These are phyloP conservation scores for Aspergillus bertholletiae DNA, from an alignment of 495 filamentous ascomycete genomes.

Conservation along the genomic window DNA sequence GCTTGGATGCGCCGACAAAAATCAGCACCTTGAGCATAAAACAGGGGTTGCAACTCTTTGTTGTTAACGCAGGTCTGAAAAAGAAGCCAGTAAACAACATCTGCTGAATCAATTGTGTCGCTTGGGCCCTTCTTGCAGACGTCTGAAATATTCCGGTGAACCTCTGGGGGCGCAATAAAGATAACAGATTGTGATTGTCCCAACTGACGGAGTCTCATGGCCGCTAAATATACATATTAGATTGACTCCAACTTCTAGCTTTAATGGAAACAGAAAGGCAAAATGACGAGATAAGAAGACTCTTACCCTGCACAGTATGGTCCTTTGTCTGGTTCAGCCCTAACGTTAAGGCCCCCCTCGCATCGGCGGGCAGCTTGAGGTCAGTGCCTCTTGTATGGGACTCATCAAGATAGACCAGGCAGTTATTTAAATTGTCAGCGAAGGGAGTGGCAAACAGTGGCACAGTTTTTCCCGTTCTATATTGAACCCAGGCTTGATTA, in stretches of 20 bases:
- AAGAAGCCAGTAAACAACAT: slow-evolving; percentile 58
- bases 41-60: slow-evolving; percentile 53
- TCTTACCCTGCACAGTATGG: slow-evolving; percentile 66
- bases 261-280: not conserved
- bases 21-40: slow-evolving; percentile 53
- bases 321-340: slow-evolving; percentile 68
- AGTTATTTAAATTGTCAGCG: slow-evolving; percentile 51
- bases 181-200: slow-evolving; percentile 52
- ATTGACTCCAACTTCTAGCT: too few relatives aligned
- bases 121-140: slow-evolving; percentile 4
- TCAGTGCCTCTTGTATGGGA: slow-evolving; percentile 75
- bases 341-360: slow-evolving; percentile 63
- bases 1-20: slow-evolving; percentile 42
- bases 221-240: slow-evolving; percentile 46
- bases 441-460: slow-evolving; percentile 58
- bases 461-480: slow-evolving; percentile 38
- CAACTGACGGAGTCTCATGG: slow-evolving; percentile 62
- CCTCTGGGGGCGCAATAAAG: slow-evolving; percentile 60
- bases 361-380: slow-evolving; percentile 55
- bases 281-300: not conserved
- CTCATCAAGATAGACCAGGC: slow-evolving; percentile 71
- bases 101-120: slow-evolving; percentile 33
- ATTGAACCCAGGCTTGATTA: slow-evolving; percentile 40
- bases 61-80: slow-evolving; percentile 56
- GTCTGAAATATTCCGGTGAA: slow-evolving; percentile 49